Conservation (phyloP, 192 early-diverging fungal species). For the Dispira parvispora region DNA sequence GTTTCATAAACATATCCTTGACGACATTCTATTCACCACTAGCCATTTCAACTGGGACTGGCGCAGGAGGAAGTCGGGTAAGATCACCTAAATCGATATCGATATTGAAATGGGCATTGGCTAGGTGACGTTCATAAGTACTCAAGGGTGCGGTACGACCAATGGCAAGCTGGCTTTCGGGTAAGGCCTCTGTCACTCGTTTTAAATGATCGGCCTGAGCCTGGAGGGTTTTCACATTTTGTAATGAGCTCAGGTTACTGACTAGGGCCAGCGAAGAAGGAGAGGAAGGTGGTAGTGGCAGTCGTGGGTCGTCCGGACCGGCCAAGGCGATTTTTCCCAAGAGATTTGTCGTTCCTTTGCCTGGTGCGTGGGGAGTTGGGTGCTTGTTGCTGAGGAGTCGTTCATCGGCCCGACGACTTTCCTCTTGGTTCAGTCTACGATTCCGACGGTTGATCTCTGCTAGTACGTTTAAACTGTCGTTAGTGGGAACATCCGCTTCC, state of each 20-base stretch:
- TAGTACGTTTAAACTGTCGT: constrained; percentile 29
- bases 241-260: neutral
- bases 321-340: neutral
- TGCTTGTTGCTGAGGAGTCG: neutral
- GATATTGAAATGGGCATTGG: neutral
- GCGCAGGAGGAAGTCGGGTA: too few relatives aligned
- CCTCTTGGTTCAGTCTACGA: constrained; percentile 26
- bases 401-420: constrained; percentile 26
- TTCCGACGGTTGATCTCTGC: constrained; percentile 38
- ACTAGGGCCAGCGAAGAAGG: neutral
- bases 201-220: neutral
- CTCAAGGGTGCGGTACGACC: neutral
- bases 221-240: neutral
- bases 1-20: too few relatives aligned
- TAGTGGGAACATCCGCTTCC: constrained; percentile 13
- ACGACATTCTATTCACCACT: too few relatives aligned
- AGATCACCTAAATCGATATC: neutral
- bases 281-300: neutral
- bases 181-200: neutral
- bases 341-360: neutral
- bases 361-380: neutral
- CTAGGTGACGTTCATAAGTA: neutral
- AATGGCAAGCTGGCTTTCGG: neutral
- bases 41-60: too few relatives aligned
- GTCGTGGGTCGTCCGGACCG: neutral